Conservation (phyloP, 176 grass and related monocot genomes). For the Oryza punctata region DNA sequence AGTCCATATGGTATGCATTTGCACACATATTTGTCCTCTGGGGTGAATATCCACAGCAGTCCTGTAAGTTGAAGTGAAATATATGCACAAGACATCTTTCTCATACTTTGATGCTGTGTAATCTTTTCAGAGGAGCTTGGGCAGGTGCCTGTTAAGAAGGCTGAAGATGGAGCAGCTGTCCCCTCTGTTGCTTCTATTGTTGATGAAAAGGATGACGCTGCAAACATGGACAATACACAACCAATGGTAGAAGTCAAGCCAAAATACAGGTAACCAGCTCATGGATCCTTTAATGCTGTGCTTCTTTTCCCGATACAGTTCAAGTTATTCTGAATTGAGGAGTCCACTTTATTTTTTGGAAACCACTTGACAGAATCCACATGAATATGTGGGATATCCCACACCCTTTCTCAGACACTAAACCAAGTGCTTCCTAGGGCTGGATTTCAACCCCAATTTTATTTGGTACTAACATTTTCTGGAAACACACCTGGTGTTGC, state of each 20-base stretch:
- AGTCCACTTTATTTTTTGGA: background rate
- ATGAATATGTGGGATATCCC: background rate
- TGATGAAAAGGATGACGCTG: constrained; percentile 35
- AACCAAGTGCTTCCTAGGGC: background rate
- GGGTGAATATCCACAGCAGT: background rate
- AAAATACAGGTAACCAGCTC: constrained; percentile 65
- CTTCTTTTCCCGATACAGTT: background rate
- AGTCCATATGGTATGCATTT: background rate
- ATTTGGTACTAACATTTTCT: constrained; percentile 21
- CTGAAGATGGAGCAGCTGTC: constrained; percentile 12
- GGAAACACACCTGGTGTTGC: constrained; percentile 29
- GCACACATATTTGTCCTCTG: background rate
- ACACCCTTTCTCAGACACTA: background rate
- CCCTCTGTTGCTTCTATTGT: constrained; percentile 21
- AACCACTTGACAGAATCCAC: constrained; percentile 7
- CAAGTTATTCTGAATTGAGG: background rate
- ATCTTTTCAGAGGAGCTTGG: constrained; percentile 55
- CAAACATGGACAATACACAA: constrained; percentile 34
- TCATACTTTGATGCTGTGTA: background rate
- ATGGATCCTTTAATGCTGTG: background rate
- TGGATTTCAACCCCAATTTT: background rate
- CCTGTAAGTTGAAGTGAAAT: background rate
- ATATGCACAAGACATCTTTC: background rate
- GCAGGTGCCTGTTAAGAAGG: constrained; percentile 39
- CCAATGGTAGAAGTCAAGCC: constrained; percentile 59